A percentile compares a stretch with the other conserved stretches of the same genome.
Conservation (phyloP, 2,329 filamentous ascomycete species). For the Colletotrichum sojae region DNA sequence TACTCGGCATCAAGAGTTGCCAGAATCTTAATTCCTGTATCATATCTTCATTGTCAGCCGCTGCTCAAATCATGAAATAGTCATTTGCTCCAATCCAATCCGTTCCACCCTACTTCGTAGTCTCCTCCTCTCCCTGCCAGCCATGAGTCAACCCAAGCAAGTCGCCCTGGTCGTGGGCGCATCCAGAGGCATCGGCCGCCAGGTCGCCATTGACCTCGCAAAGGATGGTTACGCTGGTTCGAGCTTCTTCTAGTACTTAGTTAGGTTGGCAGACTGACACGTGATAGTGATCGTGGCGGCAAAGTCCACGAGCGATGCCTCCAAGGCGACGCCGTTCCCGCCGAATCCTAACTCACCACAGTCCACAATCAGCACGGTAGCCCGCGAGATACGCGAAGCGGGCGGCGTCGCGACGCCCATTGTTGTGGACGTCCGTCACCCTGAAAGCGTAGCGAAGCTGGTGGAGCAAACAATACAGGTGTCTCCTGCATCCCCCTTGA, state of each 20-base stretch:
- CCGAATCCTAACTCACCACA: slow-evolving; percentile 81
- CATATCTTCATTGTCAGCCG: too few species aligned
- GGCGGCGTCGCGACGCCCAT: slow-evolving; percentile 77
- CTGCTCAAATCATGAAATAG: too few species aligned
- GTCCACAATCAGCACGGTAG: slow-evolving; percentile 86
- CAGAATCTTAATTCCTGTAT: not conserved
- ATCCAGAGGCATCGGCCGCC: slow-evolving; percentile 84
- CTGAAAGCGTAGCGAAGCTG: slow-evolving; percentile 72
- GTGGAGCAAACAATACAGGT: slow-evolving; percentile 69
- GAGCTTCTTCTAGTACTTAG: slow-evolving; percentile 28
- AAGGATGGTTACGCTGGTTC: slow-evolving; percentile 78
- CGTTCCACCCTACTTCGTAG: not conserved
- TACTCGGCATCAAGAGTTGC: not conserved
- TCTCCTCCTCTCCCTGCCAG: not conserved
- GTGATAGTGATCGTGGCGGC: slow-evolving; percentile 80
- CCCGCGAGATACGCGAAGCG: slow-evolving; percentile 77
- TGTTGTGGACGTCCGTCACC: slow-evolving; percentile 77
- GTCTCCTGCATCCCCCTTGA: not conserved
- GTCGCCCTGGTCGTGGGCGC: slow-evolving; percentile 83
- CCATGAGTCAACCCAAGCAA: slow-evolving; percentile 34
- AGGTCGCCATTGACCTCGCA: slow-evolving; percentile 84
- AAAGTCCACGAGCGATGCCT: slow-evolving; percentile 79
- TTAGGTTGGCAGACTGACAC: not conserved
- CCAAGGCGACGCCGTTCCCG: slow-evolving; percentile 71
- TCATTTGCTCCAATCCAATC: not conserved